Base-by-base conservation (phyloP, 305 asterid genomes). In the Fraxinus paxiana region DNA sequence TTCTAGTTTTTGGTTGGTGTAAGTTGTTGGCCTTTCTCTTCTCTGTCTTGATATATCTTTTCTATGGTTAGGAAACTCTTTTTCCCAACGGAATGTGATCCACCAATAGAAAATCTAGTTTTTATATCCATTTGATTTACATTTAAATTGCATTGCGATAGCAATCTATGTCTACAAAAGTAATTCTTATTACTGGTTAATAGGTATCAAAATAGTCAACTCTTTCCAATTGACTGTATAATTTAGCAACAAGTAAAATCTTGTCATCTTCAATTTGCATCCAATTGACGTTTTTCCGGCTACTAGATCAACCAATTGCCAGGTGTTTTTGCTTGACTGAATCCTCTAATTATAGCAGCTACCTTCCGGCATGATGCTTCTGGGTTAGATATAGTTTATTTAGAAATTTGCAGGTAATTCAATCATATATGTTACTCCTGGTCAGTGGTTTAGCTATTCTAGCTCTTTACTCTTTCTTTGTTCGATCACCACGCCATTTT, bases 1-100 rank as follows among this genome's bases (percentile, higher is more conserved):
- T 43, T 82, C 10, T 43, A 37, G 69, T 81, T 51, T 48, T 26
- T 4, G 72, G 31, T 20, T 79, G 71, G 78, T 30, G 75, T 76
- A 63, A 75, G 67, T 76, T 76, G 17, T 80, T 82, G 30, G 76
- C 22, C 63, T 17, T 33, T 77, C 78, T 46, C 41, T 63, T 61
- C 46, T 18, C 56, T 33, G 9, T 6, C 37, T 24, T 41, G 10
- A 1, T 54, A 1, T 54, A 54, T 17, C 65, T 13, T 59, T 59
- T 59, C 70, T 59, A 20, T 59, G 26, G 70, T 22, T 7, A 20
- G 15, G 15, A 59, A 22, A 59, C 13, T 59, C 31, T 8, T 8
- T 59, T 22, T 7, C n/a, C 8, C 31, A 22, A 59, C 0, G 10
- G 6, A 59, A 59, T 59, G 15, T 59, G 70, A 54, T 17, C 31